Percentiles rank a stretch among this genome's conserved stretches.
These are phyloP conservation scores for Pezicula carpinea DNA, from an alignment of 2,329 filamentous ascomycete species.

Conservation along the genomic window DNA sequence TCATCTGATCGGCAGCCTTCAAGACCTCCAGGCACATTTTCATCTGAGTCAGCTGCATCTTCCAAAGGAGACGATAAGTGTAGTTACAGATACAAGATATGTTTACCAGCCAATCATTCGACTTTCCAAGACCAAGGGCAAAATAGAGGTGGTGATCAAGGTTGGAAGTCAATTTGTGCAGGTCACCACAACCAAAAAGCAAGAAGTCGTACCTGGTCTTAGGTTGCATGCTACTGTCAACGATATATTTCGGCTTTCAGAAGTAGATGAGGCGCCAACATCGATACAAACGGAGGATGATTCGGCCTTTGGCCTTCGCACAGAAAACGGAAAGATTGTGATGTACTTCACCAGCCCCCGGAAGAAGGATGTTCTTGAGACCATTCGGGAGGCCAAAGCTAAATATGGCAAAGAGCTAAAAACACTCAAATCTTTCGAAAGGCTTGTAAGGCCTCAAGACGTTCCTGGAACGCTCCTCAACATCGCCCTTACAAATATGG, in stretches of 20 bases:
- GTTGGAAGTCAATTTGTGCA: conserved; percentile 67
- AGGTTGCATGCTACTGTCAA: conserved; percentile 61
- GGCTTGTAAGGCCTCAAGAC: conserved; percentile 64
- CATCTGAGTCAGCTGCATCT: conserved; percentile 62
- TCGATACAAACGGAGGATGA: conserved; percentile 63
- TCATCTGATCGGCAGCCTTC: conserved; percentile 58
- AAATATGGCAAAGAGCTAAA: conserved; percentile 61
- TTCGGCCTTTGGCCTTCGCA: conserved; percentile 61
- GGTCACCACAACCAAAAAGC: conserved; percentile 63
- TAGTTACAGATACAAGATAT: conserved; percentile 61
- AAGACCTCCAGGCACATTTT: conserved; percentile 62
- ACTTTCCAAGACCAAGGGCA: conserved; percentile 65
- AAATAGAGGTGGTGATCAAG: conserved; percentile 64
- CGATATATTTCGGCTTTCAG: conserved; percentile 63
- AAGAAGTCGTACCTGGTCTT: conserved; percentile 60
- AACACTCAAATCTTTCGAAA: conserved; percentile 56
- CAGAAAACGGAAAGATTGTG: conserved; percentile 65
- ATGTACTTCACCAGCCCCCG: conserved; percentile 68
- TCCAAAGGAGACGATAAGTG: conserved; percentile 65
- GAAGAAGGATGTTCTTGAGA: conserved; percentile 58
- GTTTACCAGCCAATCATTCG: conserved; percentile 62
- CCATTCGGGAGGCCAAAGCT: conserved; percentile 57
- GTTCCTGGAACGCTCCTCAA: conserved; percentile 66
- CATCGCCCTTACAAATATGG: conserved; percentile 61
- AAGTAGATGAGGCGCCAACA: conserved; percentile 63